Base-by-base conservation (phyloP, 306 rosid species). In the Comarum palustre region DNA sequence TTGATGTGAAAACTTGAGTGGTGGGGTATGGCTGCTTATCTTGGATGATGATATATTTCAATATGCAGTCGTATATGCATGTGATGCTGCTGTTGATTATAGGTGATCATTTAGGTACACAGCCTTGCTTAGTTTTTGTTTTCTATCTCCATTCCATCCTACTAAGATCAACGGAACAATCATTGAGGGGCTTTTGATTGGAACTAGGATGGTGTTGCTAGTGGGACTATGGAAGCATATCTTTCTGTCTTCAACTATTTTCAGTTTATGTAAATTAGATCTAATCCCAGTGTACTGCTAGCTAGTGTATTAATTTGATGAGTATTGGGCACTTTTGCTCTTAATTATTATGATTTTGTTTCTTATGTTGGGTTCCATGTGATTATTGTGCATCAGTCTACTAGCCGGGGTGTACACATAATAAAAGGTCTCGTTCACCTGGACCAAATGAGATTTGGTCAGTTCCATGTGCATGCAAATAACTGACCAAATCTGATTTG, bases 31-130 rank as follows among this genome's bases (percentile, higher is more conserved):
- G 72, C 65, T 69, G 69, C 77, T 19, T 8, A 41, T n/a, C 38
- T 39, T 41, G 50, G 75, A 24, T 77, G 76, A 72, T 79, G 77
- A 71, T 76, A 66, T 63, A 70, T 83, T 68, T 73, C 80, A 76
- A 63, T 80, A 69, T 60, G 79, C 84, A 74, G 68, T 42, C 34
- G 52, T 52, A 45, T 77, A 82, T 75, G 67, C 81, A 84, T 82
- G 87, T 72, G 82, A 71, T 68, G 67, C 69, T 82, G 81, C 79
- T 64, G 75, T 47, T 84, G 60, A 80, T 76, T 76, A 77, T 83
- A 81, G 89, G 83, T 80, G 66, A 77, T 85, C 85, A 48, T 83
- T 76, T 13, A 52, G 77, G 82, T 84, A 79, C 83, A 65, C 83
- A 65, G 52, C 75, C 52, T 78, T 72, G 69, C 48, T 48, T 36